These are phyloP conservation scores for Viridothelium virens DNA, from an alignment of 495 filamentous ascomycete genomes.

Conservation along the genomic window DNA sequence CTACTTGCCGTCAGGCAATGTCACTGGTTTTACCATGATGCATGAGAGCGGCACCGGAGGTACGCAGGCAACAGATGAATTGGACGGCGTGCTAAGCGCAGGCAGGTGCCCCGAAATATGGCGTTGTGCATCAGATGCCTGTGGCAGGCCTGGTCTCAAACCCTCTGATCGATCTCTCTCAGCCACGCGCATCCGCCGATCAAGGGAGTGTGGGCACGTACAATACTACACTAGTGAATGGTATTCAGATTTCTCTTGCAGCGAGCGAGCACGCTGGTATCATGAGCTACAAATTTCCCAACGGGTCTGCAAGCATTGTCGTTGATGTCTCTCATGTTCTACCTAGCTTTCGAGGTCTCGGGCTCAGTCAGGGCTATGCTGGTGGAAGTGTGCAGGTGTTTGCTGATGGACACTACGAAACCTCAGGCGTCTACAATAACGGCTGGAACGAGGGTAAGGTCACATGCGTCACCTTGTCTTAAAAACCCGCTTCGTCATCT, in stretches of 20 bases:
- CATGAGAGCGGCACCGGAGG: slow-evolving; percentile 67
- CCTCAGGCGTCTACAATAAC: slow-evolving; percentile 55
- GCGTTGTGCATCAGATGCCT: slow-evolving; percentile 61
- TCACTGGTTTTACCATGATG: slow-evolving; percentile 65
- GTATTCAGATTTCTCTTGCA: slow-evolving; percentile 52
- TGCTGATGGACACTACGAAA: slow-evolving; percentile 51
- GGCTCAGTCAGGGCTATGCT: slow-evolving; percentile 57
- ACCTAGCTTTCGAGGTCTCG: slow-evolving; percentile 51
- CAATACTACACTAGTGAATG: slow-evolving; percentile 46
- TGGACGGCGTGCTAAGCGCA: neutral
- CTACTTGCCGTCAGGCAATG: slow-evolving; percentile 49
- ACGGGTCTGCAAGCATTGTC: slow-evolving; percentile 46
- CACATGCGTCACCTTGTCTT: slow-evolving; percentile 58
- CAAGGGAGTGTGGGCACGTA: slow-evolving; percentile 56
- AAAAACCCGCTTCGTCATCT: slow-evolving; percentile 40
- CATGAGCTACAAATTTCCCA: slow-evolving; percentile 55
- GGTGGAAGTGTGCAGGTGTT: slow-evolving; percentile 53
- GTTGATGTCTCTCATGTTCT: slow-evolving; percentile 68
- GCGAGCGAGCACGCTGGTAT: slow-evolving; percentile 57
- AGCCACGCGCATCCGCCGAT: slow-evolving; percentile 45
- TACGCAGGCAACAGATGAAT: neutral
- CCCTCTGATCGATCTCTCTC: slow-evolving; percentile 52
- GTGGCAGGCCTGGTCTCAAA: slow-evolving; percentile 46
- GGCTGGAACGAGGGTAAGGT: slow-evolving; percentile 56
- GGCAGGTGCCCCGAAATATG: slow-evolving; percentile 61